Evolutionary conservation across 306 rosid species (phyloP).

Genomic region (Arachis stenosperma): DNA sequence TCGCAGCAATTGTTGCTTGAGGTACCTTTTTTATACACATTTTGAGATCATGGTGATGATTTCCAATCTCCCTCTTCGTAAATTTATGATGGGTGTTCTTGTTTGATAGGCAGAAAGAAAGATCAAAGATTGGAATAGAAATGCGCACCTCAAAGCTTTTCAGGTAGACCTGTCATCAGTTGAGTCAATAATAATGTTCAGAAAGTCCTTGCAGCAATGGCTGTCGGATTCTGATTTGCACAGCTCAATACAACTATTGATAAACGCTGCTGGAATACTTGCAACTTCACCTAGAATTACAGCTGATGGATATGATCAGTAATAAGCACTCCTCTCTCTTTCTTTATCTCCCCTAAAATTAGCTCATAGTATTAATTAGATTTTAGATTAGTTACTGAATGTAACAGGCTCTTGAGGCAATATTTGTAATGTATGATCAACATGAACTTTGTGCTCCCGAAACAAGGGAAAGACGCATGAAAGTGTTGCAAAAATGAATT

Average conservation of each 20-base stretch:
- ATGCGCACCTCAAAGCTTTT: constrained; percentile 70
- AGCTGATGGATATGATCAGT: constrained; percentile 82
- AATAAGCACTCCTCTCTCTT: constrained; percentile 38
- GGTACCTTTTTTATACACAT: constrained; percentile 46
- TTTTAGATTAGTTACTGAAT: constrained; percentile 14
- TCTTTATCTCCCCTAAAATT: constrained; percentile 1
- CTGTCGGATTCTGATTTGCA: constrained; percentile 72
- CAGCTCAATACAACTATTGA: constrained; percentile 76
- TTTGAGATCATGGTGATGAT: constrained; percentile 11
- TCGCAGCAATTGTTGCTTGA: constrained; percentile 58
- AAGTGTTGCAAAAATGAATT: constrained; percentile 25
- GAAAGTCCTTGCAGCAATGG: constrained; percentile 69
- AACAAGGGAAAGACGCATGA: constrained; percentile 1
- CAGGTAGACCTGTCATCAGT: constrained; percentile 71
- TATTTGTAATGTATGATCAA: constrained; percentile 26
- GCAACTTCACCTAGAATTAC: constrained; percentile 81
- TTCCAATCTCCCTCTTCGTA: neutral
- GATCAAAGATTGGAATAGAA: constrained; percentile 59
- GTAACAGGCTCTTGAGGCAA: constrained; percentile 7
- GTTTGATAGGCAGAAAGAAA: constrained; percentile 61
- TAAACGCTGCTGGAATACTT: constrained; percentile 91
- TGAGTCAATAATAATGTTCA: constrained; percentile 60
- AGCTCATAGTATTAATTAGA: neutral
- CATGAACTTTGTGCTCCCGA: constrained; percentile 24
- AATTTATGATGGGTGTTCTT: constrained; percentile 33